Evolutionary conservation across 208 protist species (phyloP).

Genomic region (Leishmania aethiopica): DNA sequence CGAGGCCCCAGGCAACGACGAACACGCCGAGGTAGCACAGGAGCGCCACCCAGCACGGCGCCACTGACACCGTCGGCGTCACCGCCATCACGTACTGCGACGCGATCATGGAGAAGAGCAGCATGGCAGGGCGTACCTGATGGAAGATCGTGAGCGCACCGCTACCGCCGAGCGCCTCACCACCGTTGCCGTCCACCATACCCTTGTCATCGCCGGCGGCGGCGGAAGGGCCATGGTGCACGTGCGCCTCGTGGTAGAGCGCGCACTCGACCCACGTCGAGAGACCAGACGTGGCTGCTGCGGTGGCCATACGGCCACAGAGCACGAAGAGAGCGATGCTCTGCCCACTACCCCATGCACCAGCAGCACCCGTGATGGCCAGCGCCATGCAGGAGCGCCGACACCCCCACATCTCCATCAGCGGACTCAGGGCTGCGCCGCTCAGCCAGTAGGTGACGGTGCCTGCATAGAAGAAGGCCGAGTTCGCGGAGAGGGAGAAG

Average conservation of each 20-base stretch:
- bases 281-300: constrained; percentile 15
- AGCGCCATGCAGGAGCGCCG: constrained; percentile 10
- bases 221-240: neutral
- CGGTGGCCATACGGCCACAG: constrained; percentile 8
- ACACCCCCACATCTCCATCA: constrained; percentile 15
- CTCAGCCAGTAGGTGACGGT: constrained; percentile 19
- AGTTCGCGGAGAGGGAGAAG: constrained; percentile 14
- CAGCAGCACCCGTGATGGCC: neutral
- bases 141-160: constrained; percentile 14
- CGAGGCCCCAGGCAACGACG: neutral
- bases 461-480: constrained; percentile 16
- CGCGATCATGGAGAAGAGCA: constrained; percentile 6
- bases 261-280: constrained; percentile 18
- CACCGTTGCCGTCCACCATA: neutral
- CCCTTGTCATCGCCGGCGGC: neutral
- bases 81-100: constrained; percentile 3
- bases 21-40: constrained; percentile 9
- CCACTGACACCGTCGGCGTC: constrained; percentile 9
- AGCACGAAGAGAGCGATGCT: neutral
- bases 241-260: constrained; percentile 10
- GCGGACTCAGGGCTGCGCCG: constrained; percentile 8
- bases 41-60: constrained; percentile 14
- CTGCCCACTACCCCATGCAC: constrained; percentile 14
- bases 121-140: constrained; percentile 16
- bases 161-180: neutral